A percentile compares a stretch with the other conserved stretches of the same genome.
These are phyloP conservation scores for Nannizziopsis barbatae DNA, from an alignment of 2,329 filamentous ascomycete species.

Conservation along the genomic window DNA sequence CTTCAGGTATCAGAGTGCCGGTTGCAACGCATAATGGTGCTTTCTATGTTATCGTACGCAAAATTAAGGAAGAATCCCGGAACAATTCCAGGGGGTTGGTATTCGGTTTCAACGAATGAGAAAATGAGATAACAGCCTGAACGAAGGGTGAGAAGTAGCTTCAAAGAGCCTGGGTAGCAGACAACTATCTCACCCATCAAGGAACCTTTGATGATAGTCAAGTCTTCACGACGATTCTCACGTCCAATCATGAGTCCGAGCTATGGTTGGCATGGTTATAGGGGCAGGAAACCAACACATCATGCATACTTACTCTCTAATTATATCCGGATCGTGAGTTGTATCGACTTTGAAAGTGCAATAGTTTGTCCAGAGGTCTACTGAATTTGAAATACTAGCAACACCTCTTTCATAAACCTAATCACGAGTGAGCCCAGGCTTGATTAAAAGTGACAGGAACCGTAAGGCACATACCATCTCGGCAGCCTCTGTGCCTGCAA, in stretches of 20 bases:
- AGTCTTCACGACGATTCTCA: constrained; percentile 26
- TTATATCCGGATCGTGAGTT: constrained; percentile 83
- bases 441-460: constrained; percentile 7
- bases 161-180: constrained; percentile 36
- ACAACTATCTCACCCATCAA: constrained; percentile 58
- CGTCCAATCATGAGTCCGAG: constrained; percentile 28
- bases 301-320: constrained; percentile 92
- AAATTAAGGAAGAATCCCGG: constrained; percentile 24
- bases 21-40: constrained; percentile 30
- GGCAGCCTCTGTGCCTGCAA: constrained; percentile 89
- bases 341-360: constrained; percentile 97
- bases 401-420: constrained; percentile 93
- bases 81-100: constrained; percentile 22
- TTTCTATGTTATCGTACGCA: constrained; percentile 28
- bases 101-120: constrained; percentile 20
- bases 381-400: constrained; percentile 82
- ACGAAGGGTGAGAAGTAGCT: constrained; percentile 43
- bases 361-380: constrained; percentile 95
- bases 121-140: constrained; percentile 40
- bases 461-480: constrained; percentile 60
- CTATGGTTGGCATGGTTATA: constrained; percentile 35
- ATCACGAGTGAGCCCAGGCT: not conserved
- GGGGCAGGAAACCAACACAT: constrained; percentile 54
- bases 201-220: constrained; percentile 29
- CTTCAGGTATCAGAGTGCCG: constrained; percentile 27